A percentile compares a stretch with the other conserved stretches of the same genome.
Conservation (phyloP, 1,284 basidiomycete species). For the Coniophora puteana region DNA sequence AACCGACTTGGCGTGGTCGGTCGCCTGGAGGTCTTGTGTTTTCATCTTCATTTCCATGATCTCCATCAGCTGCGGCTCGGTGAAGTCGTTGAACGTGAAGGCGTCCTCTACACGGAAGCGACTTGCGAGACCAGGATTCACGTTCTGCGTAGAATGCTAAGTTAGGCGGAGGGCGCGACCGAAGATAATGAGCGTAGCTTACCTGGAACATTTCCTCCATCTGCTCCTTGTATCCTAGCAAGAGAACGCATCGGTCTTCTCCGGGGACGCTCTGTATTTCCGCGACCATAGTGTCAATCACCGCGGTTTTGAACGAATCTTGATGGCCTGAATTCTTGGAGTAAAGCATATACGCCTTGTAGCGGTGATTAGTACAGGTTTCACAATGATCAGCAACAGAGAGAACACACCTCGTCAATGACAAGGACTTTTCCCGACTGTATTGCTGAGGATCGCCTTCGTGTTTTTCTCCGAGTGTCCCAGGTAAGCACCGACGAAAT, state of each 20-base stretch:
- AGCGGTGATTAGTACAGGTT: background rate
- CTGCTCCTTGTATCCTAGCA: constrained; percentile 60
- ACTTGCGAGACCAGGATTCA: constrained; percentile 61
- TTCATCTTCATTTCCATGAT: constrained; percentile 55
- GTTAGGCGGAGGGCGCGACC: too few relatives aligned
- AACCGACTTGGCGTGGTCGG: constrained; percentile 48
- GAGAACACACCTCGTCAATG: constrained; percentile 54
- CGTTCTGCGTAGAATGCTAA: constrained; percentile 40
- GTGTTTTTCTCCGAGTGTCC: constrained; percentile 63
- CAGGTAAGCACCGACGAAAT: constrained; percentile 52
- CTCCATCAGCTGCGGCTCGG: constrained; percentile 43
- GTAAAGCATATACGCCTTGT: constrained; percentile 67
- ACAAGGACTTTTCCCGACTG: constrained; percentile 60
- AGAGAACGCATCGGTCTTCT: constrained; percentile 63
- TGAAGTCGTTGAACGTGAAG: constrained; percentile 65
- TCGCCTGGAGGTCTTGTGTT: constrained; percentile 52
- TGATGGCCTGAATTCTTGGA: constrained; percentile 29
- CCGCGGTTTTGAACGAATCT: constrained; percentile 58
- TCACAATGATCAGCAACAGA: constrained; percentile 1
- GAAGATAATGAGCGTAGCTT: constrained; percentile 7
- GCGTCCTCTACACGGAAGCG: constrained; percentile 65
- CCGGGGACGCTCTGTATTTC: constrained; percentile 65
- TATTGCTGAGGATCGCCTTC: constrained; percentile 52
- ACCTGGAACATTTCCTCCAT: constrained; percentile 74
- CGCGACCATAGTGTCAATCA: constrained; percentile 70